Evolutionary conservation across 2,329 filamentous ascomycete genomes (phyloP).

Genomic region (Colletotrichum sp.): DNA sequence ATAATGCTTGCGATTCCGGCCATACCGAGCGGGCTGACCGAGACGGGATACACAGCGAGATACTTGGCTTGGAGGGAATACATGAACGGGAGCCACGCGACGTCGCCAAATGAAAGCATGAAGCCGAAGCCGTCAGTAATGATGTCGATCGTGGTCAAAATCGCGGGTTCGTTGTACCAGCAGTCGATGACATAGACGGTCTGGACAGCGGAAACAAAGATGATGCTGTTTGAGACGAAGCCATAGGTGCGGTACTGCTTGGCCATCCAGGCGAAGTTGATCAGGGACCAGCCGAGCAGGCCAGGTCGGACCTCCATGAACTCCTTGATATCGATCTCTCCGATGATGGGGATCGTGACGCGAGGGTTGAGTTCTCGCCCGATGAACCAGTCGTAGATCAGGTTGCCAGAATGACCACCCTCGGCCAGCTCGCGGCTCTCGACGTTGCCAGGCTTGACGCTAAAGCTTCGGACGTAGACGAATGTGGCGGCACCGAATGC

Average conservation of each 20-base stretch:
- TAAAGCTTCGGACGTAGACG: constrained; percentile 84
- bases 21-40: constrained; percentile 74
- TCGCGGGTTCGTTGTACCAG: constrained; percentile 85
- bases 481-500: constrained; percentile 75
- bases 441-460: constrained; percentile 76
- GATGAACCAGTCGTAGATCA: constrained; percentile 94
- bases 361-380: constrained; percentile 94
- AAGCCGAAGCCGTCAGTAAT: constrained; percentile 92
- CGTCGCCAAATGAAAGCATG: constrained; percentile 92
- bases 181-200: constrained; percentile 83
- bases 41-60: constrained; percentile 79
- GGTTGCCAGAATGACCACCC: constrained; percentile 82
- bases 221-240: constrained; percentile 83
- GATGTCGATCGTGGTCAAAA: constrained; percentile 94
- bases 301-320: constrained; percentile 93
- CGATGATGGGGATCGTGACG: constrained; percentile 76
- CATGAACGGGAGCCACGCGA: constrained; percentile 91
- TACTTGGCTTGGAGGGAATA: constrained; percentile 88
- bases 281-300: constrained; percentile 85
- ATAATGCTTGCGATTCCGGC: constrained; percentile 71
- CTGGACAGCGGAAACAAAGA: constrained; percentile 80
- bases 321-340: constrained; percentile 87
- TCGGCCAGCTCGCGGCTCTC: constrained; percentile 79
- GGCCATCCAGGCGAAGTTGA: constrained; percentile 84
- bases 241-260: constrained; percentile 89